A percentile compares a stretch with the other conserved stretches of the same genome.
These are phyloP conservation scores for Rhizopogon sp. DNA, from an alignment of 768 basidiomycete genomes.

Conservation along the genomic window DNA sequence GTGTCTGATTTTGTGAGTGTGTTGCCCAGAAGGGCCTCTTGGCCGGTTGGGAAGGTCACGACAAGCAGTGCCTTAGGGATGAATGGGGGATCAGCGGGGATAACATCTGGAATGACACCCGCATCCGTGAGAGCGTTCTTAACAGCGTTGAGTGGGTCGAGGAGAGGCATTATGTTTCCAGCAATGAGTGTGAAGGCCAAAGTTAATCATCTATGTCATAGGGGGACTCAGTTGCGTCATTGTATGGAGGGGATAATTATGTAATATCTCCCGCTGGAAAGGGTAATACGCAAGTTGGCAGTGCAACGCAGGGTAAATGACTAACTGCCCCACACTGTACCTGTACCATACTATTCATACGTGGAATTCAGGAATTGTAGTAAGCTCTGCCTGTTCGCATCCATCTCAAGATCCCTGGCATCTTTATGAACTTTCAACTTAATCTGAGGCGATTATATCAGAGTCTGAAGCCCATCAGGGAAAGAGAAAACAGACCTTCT, in stretches of 20 bases:
- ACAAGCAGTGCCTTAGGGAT: conserved; percentile 22
- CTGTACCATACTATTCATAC: conserved; percentile 17
- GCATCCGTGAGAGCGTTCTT: conserved; percentile 9
- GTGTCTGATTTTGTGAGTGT: conserved; percentile 32
- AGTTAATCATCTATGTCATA: too few species aligned
- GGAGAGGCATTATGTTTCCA: background rate
- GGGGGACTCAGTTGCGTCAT: background rate
- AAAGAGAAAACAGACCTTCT: conserved; percentile 39
- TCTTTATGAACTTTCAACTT: conserved; percentile 62
- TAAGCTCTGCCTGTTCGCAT: conserved; percentile 49
- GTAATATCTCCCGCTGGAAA: background rate
- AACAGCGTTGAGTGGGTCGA: conserved; percentile 23
- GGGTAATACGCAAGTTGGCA: too few species aligned
- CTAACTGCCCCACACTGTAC: too few species aligned
- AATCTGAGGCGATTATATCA: conserved; percentile 32
- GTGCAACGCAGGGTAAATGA: too few species aligned
- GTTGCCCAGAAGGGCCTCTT: conserved; percentile 33
- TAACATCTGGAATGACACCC: conserved; percentile 26
- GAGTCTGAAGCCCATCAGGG: background rate
- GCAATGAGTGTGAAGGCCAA: background rate
- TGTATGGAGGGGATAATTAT: background rate
- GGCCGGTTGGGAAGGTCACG: conserved; percentile 23
- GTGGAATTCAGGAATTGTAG: conserved; percentile 54
- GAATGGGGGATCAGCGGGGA: conserved; percentile 20
- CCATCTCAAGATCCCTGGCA: conserved; percentile 49